Conservation (phyloP, 2,329 filamentous ascomycete species). For the Pezizomycotina sp. region DNA sequence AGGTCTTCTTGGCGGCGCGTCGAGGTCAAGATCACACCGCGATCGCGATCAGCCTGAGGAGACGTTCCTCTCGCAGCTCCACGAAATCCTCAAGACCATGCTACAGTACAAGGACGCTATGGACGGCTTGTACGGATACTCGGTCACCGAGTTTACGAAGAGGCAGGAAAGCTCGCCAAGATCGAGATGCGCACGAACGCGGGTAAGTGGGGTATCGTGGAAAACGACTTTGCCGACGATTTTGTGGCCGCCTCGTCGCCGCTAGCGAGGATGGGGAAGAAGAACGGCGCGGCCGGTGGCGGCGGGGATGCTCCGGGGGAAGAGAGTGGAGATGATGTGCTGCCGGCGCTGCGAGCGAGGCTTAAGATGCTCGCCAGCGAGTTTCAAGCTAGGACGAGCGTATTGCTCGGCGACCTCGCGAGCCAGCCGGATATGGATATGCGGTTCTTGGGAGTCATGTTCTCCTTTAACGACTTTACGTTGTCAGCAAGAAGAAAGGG, state of each 20-base stretch:
- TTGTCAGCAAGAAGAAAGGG: conserved; percentile 45
- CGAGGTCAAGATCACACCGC: conserved; percentile 27
- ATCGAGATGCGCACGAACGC: conserved; percentile 49
- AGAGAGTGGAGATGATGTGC: conserved; percentile 42
- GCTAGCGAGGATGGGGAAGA: conserved; percentile 22
- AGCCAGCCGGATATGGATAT: conserved; percentile 88
- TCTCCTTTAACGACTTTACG: conserved; percentile 99
- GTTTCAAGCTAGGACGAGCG: conserved; percentile 61
- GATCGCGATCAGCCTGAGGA: conserved; percentile 52
- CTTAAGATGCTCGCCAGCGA: conserved; percentile 55
- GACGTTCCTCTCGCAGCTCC: conserved; percentile 75
- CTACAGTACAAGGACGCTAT: conserved; percentile 83
- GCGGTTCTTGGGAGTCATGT: conserved; percentile 85
- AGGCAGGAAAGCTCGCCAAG: conserved; percentile 68
- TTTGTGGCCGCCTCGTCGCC: conserved; percentile 27
- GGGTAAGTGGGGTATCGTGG: conserved; percentile 46
- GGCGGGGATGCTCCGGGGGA: conserved; percentile 22
- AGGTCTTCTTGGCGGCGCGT: conserved; percentile 54
- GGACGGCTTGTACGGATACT: conserved; percentile 86
- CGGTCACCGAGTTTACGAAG: conserved; percentile 80
- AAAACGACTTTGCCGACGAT: conserved; percentile 32
- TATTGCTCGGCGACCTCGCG: conserved; percentile 73
- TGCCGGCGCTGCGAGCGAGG: conserved; percentile 59
- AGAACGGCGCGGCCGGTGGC: conserved; percentile 6
- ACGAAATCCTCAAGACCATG: conserved; percentile 87